Base-by-base conservation (phyloP, 495 filamentous ascomycete species). In the Schizothecium vesticola region DNA sequence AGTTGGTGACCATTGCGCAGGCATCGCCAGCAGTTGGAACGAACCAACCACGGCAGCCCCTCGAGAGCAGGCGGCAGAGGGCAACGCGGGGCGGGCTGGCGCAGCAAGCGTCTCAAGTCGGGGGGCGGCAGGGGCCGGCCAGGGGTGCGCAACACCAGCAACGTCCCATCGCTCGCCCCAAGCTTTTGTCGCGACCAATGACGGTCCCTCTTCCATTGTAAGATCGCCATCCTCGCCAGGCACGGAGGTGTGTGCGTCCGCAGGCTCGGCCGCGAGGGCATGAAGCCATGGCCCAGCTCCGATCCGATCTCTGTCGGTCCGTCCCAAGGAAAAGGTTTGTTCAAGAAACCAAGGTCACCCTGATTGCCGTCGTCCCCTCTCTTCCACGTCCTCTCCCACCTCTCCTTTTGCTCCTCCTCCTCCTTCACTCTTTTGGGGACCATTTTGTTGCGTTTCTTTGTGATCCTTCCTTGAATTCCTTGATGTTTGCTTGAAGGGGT, bases 41-140 rank as follows among this genome's bases (percentile, higher is more conserved):
- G n/a, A n/a, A n/a, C n/a, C n/a, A n/a, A n/a, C n/a, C n/a, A n/a
- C n/a, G n/a, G n/a, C n/a, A n/a, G n/a, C n/a, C n/a, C n/a, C n/a
- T n/a, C n/a, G n/a, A n/a, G n/a, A n/a, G n/a, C n/a, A n/a, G n/a
- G 63, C 25, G 43, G 55, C 23, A 16, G 63, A 23, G 29, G 23
- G n/a, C 43, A 22, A 16, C 19, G 63, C 33, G 28, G 28, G 28
- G 28, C 28, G 9, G 28, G 28, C 63, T 65, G 51, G 56, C 51
- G 29, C 65, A 69, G 43, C 66, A 57, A 67, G 67, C 74, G 74
- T 76, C 74, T 76, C 74, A 76, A 72, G 66, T 73, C 61, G 66
- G 74, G 64, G 72, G 70, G 33, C 63, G 24, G 69, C 29, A 23
- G 43, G 68, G 68, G 13, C 25, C 55, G 36, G 60, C 61, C 6